Base-by-base conservation (phyloP, 2,329 filamentous ascomycete species). In the Colletotrichum horii region DNA sequence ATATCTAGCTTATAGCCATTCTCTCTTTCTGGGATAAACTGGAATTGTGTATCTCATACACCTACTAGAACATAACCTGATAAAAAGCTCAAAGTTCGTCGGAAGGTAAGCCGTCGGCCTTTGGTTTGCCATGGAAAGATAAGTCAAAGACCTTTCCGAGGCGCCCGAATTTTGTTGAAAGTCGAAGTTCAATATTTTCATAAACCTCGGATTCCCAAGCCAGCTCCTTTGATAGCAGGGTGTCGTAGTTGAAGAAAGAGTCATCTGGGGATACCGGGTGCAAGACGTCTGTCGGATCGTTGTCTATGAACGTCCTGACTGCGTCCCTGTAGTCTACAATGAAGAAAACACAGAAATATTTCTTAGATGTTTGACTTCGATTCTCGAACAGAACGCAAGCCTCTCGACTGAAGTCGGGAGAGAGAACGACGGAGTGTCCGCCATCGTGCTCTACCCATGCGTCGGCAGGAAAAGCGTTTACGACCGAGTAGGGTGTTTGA, bases 1-100 rank as follows among this genome's bases (percentile, higher is more conserved):
- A 48, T 12, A 6, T n/a, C 38, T 5, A 48, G 9, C 0, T 19
- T 48, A 0, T n/a, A 0, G 19, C 6, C 38, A 0, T 14, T 22
- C 6, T 12, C n/a, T 22, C 6, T 7, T 28, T 28, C 28, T 7
- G 28, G 28, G 28, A 28, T 28, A 28, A 7, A 28, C 6, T 7
- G 6, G 8, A 28, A 28, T 7, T 28, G 6, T 19, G 36, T 4
- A 38, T 38, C 15, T 7, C 16, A 16, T 19, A 38, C 36, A 38
- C 3, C 16, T 36, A 36, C 14, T 6, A 9, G 30, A 32, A 32
- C 30, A 28, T 28, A 28, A 7, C 28, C 28, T 28, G 28, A 28
- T 7, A 28, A 28, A 28, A 28, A 28, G 8, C 6, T 28, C 8
- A 43, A 2, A 43, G 16, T 16, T 43, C 38, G 38, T 43, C 0